Percentiles rank a stretch among this genome's conserved stretches.
Conservation (phyloP, 1,284 basidiomycete species). For the Thecaphora thlaspeos region DNA sequence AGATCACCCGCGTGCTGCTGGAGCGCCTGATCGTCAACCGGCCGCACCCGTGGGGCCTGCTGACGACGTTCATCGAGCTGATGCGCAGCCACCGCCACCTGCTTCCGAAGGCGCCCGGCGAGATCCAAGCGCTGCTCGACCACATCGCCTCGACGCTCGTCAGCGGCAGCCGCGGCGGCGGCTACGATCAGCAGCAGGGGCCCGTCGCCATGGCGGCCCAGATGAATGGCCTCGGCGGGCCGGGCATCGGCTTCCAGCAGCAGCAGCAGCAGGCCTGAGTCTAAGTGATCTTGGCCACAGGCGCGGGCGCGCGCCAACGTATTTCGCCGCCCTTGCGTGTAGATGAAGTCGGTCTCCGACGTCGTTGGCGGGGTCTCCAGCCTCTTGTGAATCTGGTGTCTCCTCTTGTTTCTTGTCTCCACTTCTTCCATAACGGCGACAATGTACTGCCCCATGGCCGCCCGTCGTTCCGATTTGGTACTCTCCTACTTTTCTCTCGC, state of each 20-base stretch:
- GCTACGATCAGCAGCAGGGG: conserved; percentile 1
- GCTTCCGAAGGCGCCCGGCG: conserved; percentile 44
- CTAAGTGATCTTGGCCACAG: too few relatives aligned
- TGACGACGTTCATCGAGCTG: conserved; percentile 89
- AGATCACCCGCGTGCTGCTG: conserved; percentile 84
- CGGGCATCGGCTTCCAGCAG: conserved; percentile 6
- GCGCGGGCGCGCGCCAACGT: too few relatives aligned
- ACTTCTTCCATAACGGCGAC: neutral
- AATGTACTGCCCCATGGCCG: too few relatives aligned
- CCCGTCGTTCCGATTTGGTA: too few relatives aligned
- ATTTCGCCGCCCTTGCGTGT: too few relatives aligned
- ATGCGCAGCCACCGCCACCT: conserved; percentile 59
- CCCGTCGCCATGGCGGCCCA: neutral
- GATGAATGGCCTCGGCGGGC: conserved; percentile 13
- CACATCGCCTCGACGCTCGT: conserved; percentile 42
- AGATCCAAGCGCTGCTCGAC: conserved; percentile 53
- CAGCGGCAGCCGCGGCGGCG: conserved; percentile 3
- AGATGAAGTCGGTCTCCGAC: too few relatives aligned
- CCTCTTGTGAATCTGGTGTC: neutral
- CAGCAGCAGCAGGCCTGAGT: conserved; percentile 18
- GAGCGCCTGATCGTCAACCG: conserved; percentile 90
- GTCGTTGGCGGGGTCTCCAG: too few relatives aligned
- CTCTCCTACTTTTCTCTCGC: too few relatives aligned
- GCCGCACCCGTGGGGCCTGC: conserved; percentile 94
- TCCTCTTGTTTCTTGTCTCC: neutral